Evolutionary conservation across 2,329 filamentous ascomycete species (phyloP), one percentile per base, ranked within the genome.

Genomic region (Corynespora cassiicola): DNA sequence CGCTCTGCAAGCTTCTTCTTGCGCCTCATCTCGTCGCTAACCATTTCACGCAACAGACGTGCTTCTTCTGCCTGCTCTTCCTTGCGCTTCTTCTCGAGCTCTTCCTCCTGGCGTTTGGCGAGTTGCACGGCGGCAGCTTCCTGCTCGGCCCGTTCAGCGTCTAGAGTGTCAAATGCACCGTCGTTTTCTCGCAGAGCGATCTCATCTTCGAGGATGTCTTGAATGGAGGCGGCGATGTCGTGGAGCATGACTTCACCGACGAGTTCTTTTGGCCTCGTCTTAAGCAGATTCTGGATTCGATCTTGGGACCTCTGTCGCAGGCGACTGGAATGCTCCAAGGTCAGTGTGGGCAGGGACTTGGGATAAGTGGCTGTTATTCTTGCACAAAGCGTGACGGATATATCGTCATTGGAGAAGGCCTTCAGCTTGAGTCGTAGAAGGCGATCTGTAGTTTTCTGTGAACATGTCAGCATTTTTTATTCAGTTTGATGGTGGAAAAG

Each of bases 281-380:
- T 80, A 7, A 91, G 74, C 20, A 95, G 76, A 38, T 82, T 77
- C 58, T 85, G 77, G 11, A 95, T 78, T 57, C 86, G 87, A 61
- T 83, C 86, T 41, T 81, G 77, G 1, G 87, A 88, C 36, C 81
- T 84, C 54, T 87, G 85, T 27, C 84, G 83, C 38, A 96, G 74
- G 28, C 80, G 76, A 17, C 77, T 75, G 26, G 83, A 72, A 37
- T 84, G 76, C 49, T 87, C 85, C 28, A 95, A 63, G 4, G 79
- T 82, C 10, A 96, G 71, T 8, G 89, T 73, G 1, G 91, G 91
- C 2, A 84, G 74, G 2, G 90, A 87, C 62, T 89, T 95, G 4
- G 92, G 94, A 65, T 97, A 97, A 1, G 91, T 95, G 6, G 90
- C 87, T 7, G 90, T 94, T 51, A 97, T 75, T 39, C 88, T 85